Evolutionary conservation across 2,329 filamentous ascomycete genomes (phyloP), one percentile per base, ranked within the genome.

Genomic region (Colletotrichum trifolii): DNA sequence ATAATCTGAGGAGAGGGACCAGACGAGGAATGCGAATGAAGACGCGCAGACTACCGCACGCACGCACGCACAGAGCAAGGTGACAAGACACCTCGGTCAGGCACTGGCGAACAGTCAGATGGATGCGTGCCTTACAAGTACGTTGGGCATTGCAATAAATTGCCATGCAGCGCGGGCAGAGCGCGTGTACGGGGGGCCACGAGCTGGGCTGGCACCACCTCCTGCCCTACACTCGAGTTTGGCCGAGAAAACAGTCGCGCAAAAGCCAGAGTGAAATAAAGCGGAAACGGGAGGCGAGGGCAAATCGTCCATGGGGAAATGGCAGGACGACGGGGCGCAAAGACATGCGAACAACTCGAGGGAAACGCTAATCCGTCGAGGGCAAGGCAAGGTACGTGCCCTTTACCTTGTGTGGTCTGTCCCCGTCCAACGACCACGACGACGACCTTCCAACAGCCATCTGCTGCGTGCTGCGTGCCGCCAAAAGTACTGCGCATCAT

Each of bases 251-350:
- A 11, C 13, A 25, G 25, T 25, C 25, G 25, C 25, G 25, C 25
- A n/a, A 11, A 12, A 40, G 34, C 12, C 38, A 35, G 13, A 54
- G 54, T 46, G 40, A 61, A 59, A 54, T 25, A 49, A 57, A 54
- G 56, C 57, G 61, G 61, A 61, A 13, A 46, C 57, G 12, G 36
- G 54, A 42, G 48, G 36, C 36, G 47, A 65, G 49, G 62, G 15
- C 58, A 35, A 50, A 56, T 61, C 25, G 25, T 25, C 25, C 25
- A 25, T 40, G 49, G 57, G 62, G 40, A 64, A 56, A 65, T 61
- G 36, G 62, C 35, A 65, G 57, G 62, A 25, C 33, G 52, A 55
- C 25, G 50, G 62, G 50, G 57, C 50, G 62, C 42, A 48, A 52
- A 25, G 25, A 25, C 25, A 48, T 50, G 35, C n/a, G 40, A 52